Conservation (phyloP, 2,329 filamentous ascomycete genomes). For the Diaporthe aspalathi region DNA sequence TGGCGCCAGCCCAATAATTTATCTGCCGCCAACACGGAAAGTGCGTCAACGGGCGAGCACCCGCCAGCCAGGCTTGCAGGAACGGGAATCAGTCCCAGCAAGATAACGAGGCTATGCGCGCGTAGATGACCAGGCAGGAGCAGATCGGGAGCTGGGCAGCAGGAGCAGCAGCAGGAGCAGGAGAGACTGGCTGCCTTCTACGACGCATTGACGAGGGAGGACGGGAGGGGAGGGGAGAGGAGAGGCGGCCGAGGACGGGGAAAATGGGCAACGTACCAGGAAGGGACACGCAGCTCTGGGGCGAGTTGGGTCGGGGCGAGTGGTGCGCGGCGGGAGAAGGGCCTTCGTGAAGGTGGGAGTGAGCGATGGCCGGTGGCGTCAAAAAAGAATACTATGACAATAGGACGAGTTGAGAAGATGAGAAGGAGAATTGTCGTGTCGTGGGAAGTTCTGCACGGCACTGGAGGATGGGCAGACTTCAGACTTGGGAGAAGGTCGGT, state of each 20-base stretch:
- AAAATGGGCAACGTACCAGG: conserved; percentile 35
- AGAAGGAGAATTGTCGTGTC: conserved; percentile 36
- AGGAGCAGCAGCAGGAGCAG: too few relatives aligned
- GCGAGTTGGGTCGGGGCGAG: conserved; percentile 29
- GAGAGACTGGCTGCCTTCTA: conserved; percentile 6
- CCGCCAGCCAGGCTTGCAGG: background rate
- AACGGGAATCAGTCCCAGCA: background rate
- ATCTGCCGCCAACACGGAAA: conserved; percentile 10
- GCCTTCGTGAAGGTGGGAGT: conserved; percentile 31
- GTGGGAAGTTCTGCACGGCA: conserved; percentile 37
- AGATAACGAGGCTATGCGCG: conserved; percentile 9
- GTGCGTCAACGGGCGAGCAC: background rate
- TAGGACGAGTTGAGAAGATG: conserved; percentile 35
- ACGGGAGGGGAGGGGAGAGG: conserved; percentile 1
- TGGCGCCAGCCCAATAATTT: background rate
- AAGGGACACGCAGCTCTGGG: conserved; percentile 40
- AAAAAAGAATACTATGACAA: conserved; percentile 35
- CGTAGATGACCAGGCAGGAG: background rate
- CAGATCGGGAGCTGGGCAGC: background rate
- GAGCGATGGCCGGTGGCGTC: conserved; percentile 31
- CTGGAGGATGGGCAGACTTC: conserved; percentile 36
- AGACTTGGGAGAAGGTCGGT: conserved; percentile 31
- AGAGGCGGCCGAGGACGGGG: background rate
- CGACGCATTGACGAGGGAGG: conserved; percentile 3
- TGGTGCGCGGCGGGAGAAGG: conserved; percentile 15